Conservation (phyloP, 1,139 yeast genomes). For the Zygoascus sp. region DNA sequence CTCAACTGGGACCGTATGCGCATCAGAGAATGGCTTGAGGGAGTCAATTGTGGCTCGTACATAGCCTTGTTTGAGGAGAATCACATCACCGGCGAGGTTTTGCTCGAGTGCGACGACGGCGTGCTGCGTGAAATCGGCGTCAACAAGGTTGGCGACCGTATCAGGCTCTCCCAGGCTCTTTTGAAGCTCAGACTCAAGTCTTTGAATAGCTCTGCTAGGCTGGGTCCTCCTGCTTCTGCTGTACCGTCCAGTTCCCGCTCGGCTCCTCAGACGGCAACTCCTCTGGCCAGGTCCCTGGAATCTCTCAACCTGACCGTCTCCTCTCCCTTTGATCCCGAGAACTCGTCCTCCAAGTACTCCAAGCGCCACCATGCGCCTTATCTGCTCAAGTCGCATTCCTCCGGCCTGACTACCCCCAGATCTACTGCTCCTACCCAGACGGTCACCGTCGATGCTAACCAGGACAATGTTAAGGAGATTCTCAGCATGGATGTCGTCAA, state of each 20-base stretch:
- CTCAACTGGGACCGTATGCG: constrained; percentile 1
- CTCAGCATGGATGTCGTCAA: constrained; percentile 33
- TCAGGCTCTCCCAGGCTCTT: constrained; percentile 55
- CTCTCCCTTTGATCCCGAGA: constrained; percentile 23
- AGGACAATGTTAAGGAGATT: constrained; percentile 19
- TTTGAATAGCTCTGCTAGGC: neutral
- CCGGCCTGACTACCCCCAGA: neutral
- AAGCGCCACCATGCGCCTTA: neutral
- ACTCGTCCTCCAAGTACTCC: constrained; percentile 1
- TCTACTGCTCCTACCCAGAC: constrained; percentile 7
- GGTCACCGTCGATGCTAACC: neutral
- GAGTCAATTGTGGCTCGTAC: constrained; percentile 34
- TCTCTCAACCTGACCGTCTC: constrained; percentile 23
- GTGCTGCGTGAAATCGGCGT: constrained; percentile 73
- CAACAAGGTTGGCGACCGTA: constrained; percentile 74
- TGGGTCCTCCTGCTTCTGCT: too few relatives aligned
- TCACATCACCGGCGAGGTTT: constrained; percentile 56
- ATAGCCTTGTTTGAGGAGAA: constrained; percentile 36
- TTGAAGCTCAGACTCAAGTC: constrained; percentile 28
- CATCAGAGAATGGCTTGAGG: constrained; percentile 37
- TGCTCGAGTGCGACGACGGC: constrained; percentile 61
- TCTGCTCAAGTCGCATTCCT: neutral
- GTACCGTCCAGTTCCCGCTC: neutral
- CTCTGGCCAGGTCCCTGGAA: constrained; percentile 16
- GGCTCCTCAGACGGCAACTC: neutral